phyloP scores from a whole-genome alignment of 78 protist genomes.

The Dictyostelium firmibasis region DNA sequence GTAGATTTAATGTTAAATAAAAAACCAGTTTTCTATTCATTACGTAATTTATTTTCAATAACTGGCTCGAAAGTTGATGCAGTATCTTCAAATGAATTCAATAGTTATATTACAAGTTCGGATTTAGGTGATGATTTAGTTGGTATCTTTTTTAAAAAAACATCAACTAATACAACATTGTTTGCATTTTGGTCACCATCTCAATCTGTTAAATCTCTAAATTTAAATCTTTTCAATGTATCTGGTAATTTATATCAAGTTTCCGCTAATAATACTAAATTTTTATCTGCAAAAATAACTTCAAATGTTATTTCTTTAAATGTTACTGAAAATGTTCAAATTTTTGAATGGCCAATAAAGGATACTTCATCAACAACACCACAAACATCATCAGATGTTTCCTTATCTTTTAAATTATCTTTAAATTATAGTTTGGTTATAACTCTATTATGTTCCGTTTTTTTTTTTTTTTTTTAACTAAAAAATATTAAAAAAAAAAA shows the following conservation, averaged over 20 bases:
- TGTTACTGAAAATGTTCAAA: neutral
- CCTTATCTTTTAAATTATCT: neutral
- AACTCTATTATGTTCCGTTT: neutral
- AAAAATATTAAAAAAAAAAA: too few species aligned
- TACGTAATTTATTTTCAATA: neutral
- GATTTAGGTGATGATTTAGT: neutral
- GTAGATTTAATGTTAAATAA: neutral
- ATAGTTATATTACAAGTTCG: neutral
- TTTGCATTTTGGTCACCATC: neutral
- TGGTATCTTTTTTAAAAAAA: neutral
- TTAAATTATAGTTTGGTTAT: neutral
- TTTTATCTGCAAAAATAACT: neutral
- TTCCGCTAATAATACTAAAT: neutral
- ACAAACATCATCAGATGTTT: neutral
- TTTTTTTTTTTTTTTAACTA: too few species aligned
- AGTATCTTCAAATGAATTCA: neutral
- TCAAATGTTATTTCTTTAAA: neutral
- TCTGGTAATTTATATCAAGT: neutral
- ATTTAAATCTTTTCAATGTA: neutral
- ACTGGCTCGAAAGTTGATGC: neutral
- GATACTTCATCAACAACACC: neutral
- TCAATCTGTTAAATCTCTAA: neutral
- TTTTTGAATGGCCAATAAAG: slow-evolving; percentile 9
- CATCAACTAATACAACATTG: neutral
- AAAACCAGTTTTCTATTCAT: neutral